Evolutionary conservation across 768 basidiomycete genomes (phyloP).

Genomic region (Xerocomellus chrysenteron): DNA sequence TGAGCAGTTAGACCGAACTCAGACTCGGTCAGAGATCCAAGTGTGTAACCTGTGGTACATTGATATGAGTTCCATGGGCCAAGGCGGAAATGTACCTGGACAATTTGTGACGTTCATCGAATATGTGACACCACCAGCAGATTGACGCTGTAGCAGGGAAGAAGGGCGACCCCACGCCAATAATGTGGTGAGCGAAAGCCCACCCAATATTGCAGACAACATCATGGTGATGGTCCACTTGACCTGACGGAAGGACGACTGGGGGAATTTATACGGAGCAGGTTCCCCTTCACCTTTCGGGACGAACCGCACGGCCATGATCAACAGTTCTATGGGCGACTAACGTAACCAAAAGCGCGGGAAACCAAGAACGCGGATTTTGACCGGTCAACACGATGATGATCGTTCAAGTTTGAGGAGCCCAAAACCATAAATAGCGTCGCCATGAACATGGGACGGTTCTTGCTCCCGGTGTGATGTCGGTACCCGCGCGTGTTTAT

Average conservation of each 20-base stretch:
- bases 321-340: not conserved
- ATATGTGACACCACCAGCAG: constrained; percentile 2
- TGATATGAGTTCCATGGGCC: not conserved
- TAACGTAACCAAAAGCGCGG: not conserved
- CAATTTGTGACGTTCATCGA: constrained; percentile 33
- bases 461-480: too few relatives aligned
- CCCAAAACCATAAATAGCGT: not conserved
- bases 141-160: constrained; percentile 6
- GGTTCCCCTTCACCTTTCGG: not conserved
- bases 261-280: constrained; percentile 7
- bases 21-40: constrained; percentile 44
- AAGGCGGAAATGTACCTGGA: constrained; percentile 23
- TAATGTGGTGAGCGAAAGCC: constrained; percentile 5
- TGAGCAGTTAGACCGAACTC: constrained; percentile 52
- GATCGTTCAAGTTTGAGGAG: not conserved
- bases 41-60: constrained; percentile 48
- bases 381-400: not conserved
- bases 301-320: not conserved
- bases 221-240: not conserved
- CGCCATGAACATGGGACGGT: not conserved
- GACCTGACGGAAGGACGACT: not conserved
- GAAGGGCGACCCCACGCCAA: constrained; percentile 6
- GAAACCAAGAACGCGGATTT: not conserved
- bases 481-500: too few relatives aligned
- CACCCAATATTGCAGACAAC: constrained; percentile 3